Evolutionary conservation across 305 asterid genomes (phyloP).

Genomic region (Solanum hybrid): DNA sequence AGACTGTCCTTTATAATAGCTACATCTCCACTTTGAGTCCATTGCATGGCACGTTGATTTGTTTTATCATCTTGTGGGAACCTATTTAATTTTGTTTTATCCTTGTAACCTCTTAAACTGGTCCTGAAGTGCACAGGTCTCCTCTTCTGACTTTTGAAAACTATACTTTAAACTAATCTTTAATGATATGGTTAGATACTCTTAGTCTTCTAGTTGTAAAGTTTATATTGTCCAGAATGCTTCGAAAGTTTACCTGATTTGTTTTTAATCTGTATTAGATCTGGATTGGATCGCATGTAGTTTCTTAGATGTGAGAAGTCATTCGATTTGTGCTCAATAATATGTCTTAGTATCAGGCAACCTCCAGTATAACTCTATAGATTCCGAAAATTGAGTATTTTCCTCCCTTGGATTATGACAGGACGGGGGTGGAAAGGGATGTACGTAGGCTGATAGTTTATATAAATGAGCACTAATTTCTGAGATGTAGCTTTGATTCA

Average conservation of each 20-base stretch:
- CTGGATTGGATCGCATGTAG: not conserved
- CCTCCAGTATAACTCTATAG: not conserved
- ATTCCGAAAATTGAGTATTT: not conserved
- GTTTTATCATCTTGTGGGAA: not conserved
- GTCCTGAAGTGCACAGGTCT: not conserved
- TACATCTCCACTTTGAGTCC: not conserved
- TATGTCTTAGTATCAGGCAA: not conserved
- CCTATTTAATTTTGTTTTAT: not conserved
- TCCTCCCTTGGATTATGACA: not conserved
- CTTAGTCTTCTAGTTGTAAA: not conserved
- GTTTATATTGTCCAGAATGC: not conserved
- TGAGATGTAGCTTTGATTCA: not conserved
- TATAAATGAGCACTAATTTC: not conserved
- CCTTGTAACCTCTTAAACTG: not conserved
- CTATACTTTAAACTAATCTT: not conserved
- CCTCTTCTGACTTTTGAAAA: not conserved
- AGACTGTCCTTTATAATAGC: not conserved
- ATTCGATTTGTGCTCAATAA: not conserved
- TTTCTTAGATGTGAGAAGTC: not conserved
- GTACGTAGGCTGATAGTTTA: not conserved
- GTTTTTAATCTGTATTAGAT: not conserved
- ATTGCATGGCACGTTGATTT: not conserved
- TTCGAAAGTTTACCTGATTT: not conserved
- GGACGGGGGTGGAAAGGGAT: not conserved
- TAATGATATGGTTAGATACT: no score